A percentile compares a stretch with the other conserved stretches of the same genome.
Evolutionary conservation across 2,329 filamentous ascomycete species (phyloP).

Genomic region (Cladosporium oxysporum): DNA sequence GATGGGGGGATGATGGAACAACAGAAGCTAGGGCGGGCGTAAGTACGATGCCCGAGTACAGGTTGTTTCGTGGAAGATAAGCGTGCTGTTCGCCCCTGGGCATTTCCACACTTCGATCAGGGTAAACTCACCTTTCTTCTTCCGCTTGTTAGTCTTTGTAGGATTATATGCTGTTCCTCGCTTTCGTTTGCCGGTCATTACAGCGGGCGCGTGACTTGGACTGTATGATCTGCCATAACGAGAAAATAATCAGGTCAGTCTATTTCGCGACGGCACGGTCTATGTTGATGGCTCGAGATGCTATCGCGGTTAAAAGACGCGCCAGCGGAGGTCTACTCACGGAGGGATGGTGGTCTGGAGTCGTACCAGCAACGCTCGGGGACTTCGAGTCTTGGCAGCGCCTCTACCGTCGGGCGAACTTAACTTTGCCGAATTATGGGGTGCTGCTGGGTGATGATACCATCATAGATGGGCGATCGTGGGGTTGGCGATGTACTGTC

Average conservation of each 20-base stretch:
- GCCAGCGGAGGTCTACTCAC: conserved; percentile 10
- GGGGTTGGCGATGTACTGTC: not conserved
- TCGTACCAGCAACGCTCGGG: not conserved
- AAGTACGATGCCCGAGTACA: not conserved
- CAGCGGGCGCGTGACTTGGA: conserved; percentile 12
- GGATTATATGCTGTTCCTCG: conserved; percentile 12
- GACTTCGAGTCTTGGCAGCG: not conserved
- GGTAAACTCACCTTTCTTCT: conserved; percentile 13
- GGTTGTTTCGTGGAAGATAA: not conserved
- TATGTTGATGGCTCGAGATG: not conserved
- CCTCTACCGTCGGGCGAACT: not conserved
- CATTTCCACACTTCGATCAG: not conserved
- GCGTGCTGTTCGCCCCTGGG: not conserved
- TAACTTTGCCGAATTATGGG: conserved; percentile 3
- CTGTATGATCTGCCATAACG: conserved; percentile 14
- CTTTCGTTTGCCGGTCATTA: conserved; percentile 18
- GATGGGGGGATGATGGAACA: conserved; percentile 24
- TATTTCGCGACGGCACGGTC: not conserved
- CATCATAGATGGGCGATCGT: not conserved
- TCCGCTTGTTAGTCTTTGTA: conserved; percentile 16
- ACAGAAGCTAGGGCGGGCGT: conserved; percentile 5
- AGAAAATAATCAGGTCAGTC: conserved; percentile 2
- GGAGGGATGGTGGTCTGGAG: conserved; percentile 3
- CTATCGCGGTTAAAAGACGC: not conserved
- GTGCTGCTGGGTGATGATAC: not conserved